Base-by-base conservation (phyloP, 169 alveolate genomes). In the Sarcocystis neurona region DNA sequence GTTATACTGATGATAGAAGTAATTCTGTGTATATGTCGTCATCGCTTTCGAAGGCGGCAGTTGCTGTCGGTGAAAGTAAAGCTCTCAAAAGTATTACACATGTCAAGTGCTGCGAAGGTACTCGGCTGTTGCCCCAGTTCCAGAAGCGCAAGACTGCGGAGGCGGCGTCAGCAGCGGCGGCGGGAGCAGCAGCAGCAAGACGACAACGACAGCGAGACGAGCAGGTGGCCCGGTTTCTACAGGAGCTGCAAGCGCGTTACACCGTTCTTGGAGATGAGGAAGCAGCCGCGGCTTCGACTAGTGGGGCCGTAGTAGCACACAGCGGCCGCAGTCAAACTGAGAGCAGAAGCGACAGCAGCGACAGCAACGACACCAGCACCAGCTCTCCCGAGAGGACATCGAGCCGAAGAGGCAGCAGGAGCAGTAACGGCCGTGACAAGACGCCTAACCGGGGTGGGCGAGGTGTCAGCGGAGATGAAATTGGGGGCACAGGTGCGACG, bases 141-240 rank as follows among this genome's bases (percentile, higher is more conserved):
- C n/a, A n/a, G n/a, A n/a, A n/a, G n/a, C n/a, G n/a, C n/a, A n/a
- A n/a, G n/a, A n/a, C n/a, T n/a, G n/a, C n/a, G n/a, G n/a, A n/a
- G n/a, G n/a, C n/a, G n/a, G n/a, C n/a, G n/a, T n/a, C n/a, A n/a
- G n/a, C n/a, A n/a, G n/a, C n/a, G n/a, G n/a, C n/a, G n/a, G n/a
- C n/a, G n/a, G n/a, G n/a, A n/a, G n/a, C n/a, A n/a, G n/a, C n/a
- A n/a, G n/a, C n/a, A n/a, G n/a, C n/a, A n/a, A n/a, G n/a, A n/a
- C n/a, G n/a, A n/a, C n/a, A n/a, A n/a, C n/a, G n/a, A n/a, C n/a
- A 72, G 56, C 23, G 82, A 32, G 82, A 72, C 34, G 20, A 48
- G 82, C 82, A 72, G 46, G 82, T 72, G 43, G 82, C 82, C 39
- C 56, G 39, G n/a, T 72, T 37, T 72, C 82, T 72, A 10, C 82